Evolutionary conservation across 768 basidiomycete genomes (phyloP), one percentile per base, ranked within the genome.

Genomic region (Leccinum subgranulosum): DNA sequence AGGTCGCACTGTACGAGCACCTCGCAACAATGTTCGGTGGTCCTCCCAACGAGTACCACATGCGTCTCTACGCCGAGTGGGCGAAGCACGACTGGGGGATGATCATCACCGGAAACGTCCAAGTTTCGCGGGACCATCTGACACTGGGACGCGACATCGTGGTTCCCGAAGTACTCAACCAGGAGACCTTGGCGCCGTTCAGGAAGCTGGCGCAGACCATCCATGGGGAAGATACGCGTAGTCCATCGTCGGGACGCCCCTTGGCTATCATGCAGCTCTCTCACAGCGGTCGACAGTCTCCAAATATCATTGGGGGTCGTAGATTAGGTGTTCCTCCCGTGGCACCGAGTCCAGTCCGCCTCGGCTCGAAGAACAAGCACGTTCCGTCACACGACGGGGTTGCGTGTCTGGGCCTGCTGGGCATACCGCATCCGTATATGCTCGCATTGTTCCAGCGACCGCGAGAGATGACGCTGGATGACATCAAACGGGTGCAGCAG

Each of bases 1-100:
- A 98, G 93, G 91, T 84, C n/a, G 86, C 95, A 0, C 79, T 95
- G 81, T 95, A 94, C 62, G 95, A 98, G 70, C 87, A 92, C 64
- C 76, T 96, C 10, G 81, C 87, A 0, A 61, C 70, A 4, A 75
- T 87, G 29, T 74, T 74, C 10, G 90, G 92, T 21, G 91, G 92
- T 0, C 80, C 82, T 10, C 94, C 94, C 0, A 92, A 89, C 60
- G 64, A 74, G 14, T 69, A 76, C 46, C 90, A 94, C 69, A 66
- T 79, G 34, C 65, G 73, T 0, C 77, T 97, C 28, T 97, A 98
- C 67, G 71, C 81, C 0, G 75, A 77, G 63, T 98, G 94, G 94
- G 83, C 85, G 1, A 69, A 75, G 53, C 81, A 87, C 11, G 79
- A 80, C 49, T 98, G 92, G 92, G 95, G 92, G 0, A 91, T 97